Evolutionary conservation across 257 asterid species (phyloP), one percentile per base, ranked within the genome.

Genomic region (Ehretia macrophylla): DNA sequence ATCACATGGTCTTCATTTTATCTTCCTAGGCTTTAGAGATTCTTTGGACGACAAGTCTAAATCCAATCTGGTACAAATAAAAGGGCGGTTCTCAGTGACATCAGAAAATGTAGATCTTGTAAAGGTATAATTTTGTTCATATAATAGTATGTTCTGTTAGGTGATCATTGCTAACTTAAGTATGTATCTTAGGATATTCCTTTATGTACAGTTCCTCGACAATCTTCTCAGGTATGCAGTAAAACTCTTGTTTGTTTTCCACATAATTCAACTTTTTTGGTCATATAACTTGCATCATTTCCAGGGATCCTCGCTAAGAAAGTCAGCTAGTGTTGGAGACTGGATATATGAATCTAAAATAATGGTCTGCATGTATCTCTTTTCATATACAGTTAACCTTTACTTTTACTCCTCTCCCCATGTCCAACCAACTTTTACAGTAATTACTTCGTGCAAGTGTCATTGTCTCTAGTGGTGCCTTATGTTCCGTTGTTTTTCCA

Each of bases 91-190:
- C 76, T 93, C 99, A 42, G 97, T 93, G 46, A 93, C 99, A 52
- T 93, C 99, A 60, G 99, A 93, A 81, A 93, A 85, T 70, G 95
- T 93, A 14, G 99, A 93, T 82, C 96, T 89, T 79, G 99, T 72
- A 42, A 93, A 93, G 96, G 99, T 93, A 78, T 45, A 55, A 46
- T 66, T 18, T 11, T 59, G 48, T 75, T 63, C 46, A 59, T 51
- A 23, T 32, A 40, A 55, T 58, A 62, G 53, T 65, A 37, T 17
- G 12, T 67, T 55, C 16, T 32, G 65, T 72, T 49, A 54, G 50
- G 46, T 44, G 69, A 72, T 65, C 59, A 55, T 67, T 65, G 68
- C 87, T 79, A 70, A 86, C 86, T 70, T 72, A 65, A 56, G 65
- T 18, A 37, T 70, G 49, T 76, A 73, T 74, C 72, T 63, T 80